Conservation (phyloP, 2,329 filamentous ascomycete genomes). For the Verticillium nonalfalfae region DNA sequence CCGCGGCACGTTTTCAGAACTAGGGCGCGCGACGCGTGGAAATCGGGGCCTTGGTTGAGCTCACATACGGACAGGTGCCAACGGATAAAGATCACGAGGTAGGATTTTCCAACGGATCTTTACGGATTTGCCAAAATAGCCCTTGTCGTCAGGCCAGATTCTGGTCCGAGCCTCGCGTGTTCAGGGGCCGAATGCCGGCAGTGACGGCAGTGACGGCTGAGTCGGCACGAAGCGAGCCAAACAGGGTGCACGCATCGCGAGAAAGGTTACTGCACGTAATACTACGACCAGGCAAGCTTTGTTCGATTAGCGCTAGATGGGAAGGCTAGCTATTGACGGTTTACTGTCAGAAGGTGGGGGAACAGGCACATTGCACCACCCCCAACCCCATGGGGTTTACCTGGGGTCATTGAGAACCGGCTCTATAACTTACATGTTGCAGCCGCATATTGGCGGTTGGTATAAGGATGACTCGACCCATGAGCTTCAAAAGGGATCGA, state of each 20-base stretch:
- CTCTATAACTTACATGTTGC: background rate
- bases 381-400: background rate
- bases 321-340: background rate
- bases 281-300: background rate
- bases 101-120: background rate
- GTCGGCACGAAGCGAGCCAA: background rate
- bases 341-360: background rate
- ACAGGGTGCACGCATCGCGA: background rate
- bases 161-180: background rate
- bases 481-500: background rate
- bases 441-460: background rate
- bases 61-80: background rate
- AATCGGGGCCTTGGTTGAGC: background rate
- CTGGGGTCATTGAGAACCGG: background rate
- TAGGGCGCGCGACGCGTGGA: background rate
- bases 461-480: background rate
- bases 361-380: background rate
- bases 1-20: background rate
- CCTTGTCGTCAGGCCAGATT: background rate
- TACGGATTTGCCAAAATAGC: background rate
- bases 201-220: background rate
- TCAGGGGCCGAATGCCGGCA: background rate
- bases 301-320: background rate
- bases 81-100: background rate
- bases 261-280: background rate